Conservation (phyloP, 2,329 filamentous ascomycete genomes). For the Dactylellina sp. region DNA sequence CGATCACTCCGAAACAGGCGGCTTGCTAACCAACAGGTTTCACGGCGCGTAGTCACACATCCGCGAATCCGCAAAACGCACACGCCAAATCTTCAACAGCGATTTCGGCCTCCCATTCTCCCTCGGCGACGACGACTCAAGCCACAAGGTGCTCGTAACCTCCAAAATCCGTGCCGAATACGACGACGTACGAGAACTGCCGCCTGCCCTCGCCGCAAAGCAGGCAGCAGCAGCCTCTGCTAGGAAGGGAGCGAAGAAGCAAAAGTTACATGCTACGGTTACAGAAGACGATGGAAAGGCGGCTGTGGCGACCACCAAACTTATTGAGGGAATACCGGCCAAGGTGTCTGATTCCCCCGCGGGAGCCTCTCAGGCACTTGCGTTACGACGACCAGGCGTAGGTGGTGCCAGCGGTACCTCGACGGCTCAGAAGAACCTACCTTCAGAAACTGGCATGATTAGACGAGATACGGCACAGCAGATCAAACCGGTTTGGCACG, state of each 20-base stretch:
- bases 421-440: constrained; percentile 57
- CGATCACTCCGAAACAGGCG: neutral
- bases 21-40: constrained; percentile 46
- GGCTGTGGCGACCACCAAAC: constrained; percentile 71
- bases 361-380: constrained; percentile 70
- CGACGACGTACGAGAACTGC: constrained; percentile 79
- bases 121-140: constrained; percentile 61
- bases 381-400: constrained; percentile 66
- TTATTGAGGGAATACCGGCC: constrained; percentile 74
- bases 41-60: constrained; percentile 59
- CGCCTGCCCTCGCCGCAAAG: constrained; percentile 81
- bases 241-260: constrained; percentile 63
- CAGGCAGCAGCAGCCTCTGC: constrained; percentile 73
- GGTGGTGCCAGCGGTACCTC: constrained; percentile 60
- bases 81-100: constrained; percentile 69
- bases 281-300: constrained; percentile 65
- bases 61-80: constrained; percentile 68
- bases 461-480: constrained; percentile 68
- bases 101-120: constrained; percentile 66
- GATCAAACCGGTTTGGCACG: constrained; percentile 91
- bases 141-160: constrained; percentile 66
- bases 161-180: constrained; percentile 79
- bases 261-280: constrained; percentile 63
- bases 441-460: constrained; percentile 58
- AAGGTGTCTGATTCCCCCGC: constrained; percentile 63